These are phyloP conservation scores for Didymellaceae sp. DNA, from an alignment of 2,329 filamentous ascomycete species.

Conservation along the genomic window DNA sequence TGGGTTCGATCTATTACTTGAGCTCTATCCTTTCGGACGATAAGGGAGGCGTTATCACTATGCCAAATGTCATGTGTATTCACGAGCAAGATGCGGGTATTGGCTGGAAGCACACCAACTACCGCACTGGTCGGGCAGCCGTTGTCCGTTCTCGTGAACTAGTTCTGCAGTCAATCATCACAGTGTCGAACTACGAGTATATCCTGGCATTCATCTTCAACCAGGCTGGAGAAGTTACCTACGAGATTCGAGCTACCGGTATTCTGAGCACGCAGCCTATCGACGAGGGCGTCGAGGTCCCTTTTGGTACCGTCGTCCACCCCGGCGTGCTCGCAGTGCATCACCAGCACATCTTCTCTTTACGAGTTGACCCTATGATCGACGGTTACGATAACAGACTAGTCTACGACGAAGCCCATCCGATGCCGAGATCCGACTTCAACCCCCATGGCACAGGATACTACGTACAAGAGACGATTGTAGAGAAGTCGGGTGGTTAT, in stretches of 20 bases:
- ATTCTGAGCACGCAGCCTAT: conserved; percentile 72
- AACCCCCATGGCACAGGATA: conserved; percentile 64
- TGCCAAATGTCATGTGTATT: conserved; percentile 73
- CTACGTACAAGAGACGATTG: conserved; percentile 54
- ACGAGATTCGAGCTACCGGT: conserved; percentile 73
- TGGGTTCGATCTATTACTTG: conserved; percentile 73
- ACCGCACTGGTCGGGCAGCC: conserved; percentile 68
- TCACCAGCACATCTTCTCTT: conserved; percentile 77
- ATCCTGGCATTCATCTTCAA: conserved; percentile 76
- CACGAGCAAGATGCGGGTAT: conserved; percentile 75
- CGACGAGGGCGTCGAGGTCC: conserved; percentile 68
- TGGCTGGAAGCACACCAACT: conserved; percentile 76
- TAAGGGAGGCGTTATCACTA: conserved; percentile 63
- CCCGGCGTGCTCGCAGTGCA: conserved; percentile 72
- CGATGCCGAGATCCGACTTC: conserved; percentile 63
- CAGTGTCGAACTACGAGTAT: conserved; percentile 75
- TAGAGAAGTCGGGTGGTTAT: conserved; percentile 58
- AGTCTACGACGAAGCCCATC: conserved; percentile 61
- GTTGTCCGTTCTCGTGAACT: conserved; percentile 69
- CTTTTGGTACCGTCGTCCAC: conserved; percentile 72
- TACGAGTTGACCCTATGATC: conserved; percentile 57
- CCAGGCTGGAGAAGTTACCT: conserved; percentile 70
- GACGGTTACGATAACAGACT: conserved; percentile 56
- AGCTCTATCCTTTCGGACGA: conserved; percentile 64
- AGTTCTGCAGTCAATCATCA: conserved; percentile 73